phyloP scores from a whole-genome alignment of 768 basidiomycete genomes.

The Mycena alexandri region DNA sequence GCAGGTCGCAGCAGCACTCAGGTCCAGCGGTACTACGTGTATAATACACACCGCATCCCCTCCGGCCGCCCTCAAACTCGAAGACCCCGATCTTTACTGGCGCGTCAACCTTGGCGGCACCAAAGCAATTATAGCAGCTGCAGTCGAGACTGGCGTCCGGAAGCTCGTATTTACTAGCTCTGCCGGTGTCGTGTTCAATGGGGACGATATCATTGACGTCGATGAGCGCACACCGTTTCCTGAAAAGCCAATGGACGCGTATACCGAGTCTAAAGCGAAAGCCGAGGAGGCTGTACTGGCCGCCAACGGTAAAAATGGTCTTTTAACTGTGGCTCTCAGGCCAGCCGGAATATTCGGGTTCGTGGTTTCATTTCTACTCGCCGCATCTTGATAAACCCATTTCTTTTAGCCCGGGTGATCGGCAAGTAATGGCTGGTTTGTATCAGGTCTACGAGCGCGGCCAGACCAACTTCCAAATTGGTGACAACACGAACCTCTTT shows the following conservation, averaged over 20 bases:
- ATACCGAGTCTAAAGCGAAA: conserved; percentile 94
- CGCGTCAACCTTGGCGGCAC: conserved; percentile 97
- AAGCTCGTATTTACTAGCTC: conserved; percentile 97
- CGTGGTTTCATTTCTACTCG: conserved; percentile 40
- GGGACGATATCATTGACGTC: conserved; percentile 81
- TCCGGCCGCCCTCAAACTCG: conserved; percentile 66
- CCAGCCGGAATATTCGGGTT: conserved; percentile 98
- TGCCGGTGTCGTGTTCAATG: conserved; percentile 91
- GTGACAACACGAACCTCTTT: conserved; percentile 92
- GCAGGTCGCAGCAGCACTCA: conserved; percentile 78
- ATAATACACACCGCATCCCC: conserved; percentile 97
- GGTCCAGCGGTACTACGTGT: conserved; percentile 86
- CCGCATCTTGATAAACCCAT: conserved; percentile 12
- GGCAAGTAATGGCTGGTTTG: conserved; percentile 86
- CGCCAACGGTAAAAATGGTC: conserved; percentile 87
- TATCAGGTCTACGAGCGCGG: conserved; percentile 82
- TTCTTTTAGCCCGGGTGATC: conserved; percentile 83
- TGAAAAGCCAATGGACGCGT: conserved; percentile 84
- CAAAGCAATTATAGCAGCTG: conserved; percentile 85
- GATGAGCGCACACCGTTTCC: conserved; percentile 91
- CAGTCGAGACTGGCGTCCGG: conserved; percentile 74
- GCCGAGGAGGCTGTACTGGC: conserved; percentile 87
- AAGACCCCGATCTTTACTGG: conserved; percentile 78
- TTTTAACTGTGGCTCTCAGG: conserved; percentile 90
- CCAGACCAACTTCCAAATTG: conserved; percentile 94